Conservation (phyloP, 2,329 filamentous ascomycete species). For the Pseudonectria foliicola region DNA sequence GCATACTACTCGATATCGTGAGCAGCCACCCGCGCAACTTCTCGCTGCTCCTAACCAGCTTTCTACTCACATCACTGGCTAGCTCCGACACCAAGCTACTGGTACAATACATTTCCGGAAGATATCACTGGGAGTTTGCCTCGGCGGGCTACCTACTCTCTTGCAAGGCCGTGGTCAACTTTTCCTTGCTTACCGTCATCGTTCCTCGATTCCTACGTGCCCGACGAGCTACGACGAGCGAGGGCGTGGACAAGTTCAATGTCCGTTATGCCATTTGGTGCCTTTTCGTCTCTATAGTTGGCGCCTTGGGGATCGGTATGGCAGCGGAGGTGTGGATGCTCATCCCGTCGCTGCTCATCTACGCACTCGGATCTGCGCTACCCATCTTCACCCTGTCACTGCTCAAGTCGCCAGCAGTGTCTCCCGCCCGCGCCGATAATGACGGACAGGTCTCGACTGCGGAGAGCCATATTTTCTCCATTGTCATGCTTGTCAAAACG, state of each 20-base stretch:
- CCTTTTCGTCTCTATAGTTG: conserved; percentile 21
- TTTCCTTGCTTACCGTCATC: conserved; percentile 34
- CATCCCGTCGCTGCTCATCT: conserved; percentile 36
- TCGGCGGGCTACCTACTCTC: conserved; percentile 42
- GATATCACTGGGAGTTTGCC: conserved; percentile 40
- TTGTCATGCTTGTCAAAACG: conserved; percentile 45
- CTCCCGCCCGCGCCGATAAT: conserved; percentile 2
- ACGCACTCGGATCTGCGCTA: conserved; percentile 41
- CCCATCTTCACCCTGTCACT: conserved; percentile 44
- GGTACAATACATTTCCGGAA: conserved; percentile 43
- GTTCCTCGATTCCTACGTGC: conserved; percentile 32
- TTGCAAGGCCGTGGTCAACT: conserved; percentile 41
- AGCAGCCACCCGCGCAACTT: conserved; percentile 35
- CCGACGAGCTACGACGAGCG: background rate
- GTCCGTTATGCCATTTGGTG: conserved; percentile 13
- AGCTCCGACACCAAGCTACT: conserved; percentile 45
- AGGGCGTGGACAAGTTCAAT: conserved; percentile 11
- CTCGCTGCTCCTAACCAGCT: conserved; percentile 34
- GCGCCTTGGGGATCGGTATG: conserved; percentile 36
- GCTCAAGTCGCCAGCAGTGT: conserved; percentile 36
- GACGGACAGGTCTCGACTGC: conserved; percentile 13
- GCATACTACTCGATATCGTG: conserved; percentile 26
- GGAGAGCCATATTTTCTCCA: conserved; percentile 38
- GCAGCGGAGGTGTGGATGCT: conserved; percentile 32
- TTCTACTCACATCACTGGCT: conserved; percentile 41